Evolutionary conservation across 2,329 filamentous ascomycete genomes (phyloP).

Genomic region (Aspergillus amoenus): DNA sequence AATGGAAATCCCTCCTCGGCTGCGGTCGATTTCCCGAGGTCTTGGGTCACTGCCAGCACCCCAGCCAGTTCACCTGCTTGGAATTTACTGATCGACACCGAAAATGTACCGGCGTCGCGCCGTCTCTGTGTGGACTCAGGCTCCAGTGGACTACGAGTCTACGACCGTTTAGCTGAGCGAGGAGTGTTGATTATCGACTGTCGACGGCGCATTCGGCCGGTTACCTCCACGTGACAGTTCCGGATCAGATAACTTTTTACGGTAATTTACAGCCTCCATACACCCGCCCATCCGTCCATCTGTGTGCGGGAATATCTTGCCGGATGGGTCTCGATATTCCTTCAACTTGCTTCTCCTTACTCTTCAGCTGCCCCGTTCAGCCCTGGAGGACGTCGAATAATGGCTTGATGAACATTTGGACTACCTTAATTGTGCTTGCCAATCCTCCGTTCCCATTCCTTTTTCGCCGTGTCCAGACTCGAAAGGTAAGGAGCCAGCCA

Average conservation of each 20-base stretch:
- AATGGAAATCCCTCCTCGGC: slow-evolving; percentile 3
- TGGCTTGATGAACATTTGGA: neutral
- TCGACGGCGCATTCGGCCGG: neutral
- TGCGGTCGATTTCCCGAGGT: neutral
- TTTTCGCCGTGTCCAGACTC: neutral
- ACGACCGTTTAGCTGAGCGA: too few relatives aligned
- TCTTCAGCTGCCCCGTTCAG: neutral
- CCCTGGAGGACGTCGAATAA: too few relatives aligned
- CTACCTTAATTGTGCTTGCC: neutral
- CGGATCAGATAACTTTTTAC: slow-evolving; percentile 24
- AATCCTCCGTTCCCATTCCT: neutral
- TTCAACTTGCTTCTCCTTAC: neutral
- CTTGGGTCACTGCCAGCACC: neutral
- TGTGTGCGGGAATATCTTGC: neutral
- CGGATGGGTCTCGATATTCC: neutral
- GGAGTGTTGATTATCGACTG: too few relatives aligned
- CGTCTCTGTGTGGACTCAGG: neutral
- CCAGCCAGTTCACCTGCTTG: neutral
- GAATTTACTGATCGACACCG: neutral
- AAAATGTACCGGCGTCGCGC: neutral
- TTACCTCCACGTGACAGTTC: neutral
- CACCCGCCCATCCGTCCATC: neutral
- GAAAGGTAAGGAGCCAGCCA: neutral
- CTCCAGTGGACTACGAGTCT: too few relatives aligned
- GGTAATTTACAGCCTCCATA: slow-evolving; percentile 1